Percentiles rank a stretch among this genome's conserved stretches.
These are phyloP conservation scores for Syzygium aqueum DNA, from an alignment of 345 rosid species.

Conservation along the genomic window DNA sequence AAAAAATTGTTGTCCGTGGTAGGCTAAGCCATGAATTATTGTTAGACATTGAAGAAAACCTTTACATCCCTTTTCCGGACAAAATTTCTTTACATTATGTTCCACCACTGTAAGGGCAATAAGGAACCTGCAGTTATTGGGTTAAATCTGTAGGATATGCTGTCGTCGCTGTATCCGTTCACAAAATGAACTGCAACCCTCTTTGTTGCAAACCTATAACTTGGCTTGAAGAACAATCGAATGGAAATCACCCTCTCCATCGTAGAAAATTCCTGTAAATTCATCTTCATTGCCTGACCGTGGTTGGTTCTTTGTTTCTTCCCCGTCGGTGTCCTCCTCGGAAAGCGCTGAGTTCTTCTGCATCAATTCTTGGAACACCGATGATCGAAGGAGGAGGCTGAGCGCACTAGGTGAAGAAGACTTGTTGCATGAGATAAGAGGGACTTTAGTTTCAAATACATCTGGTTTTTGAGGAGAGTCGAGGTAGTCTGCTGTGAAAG, in stretches of 20 bases:
- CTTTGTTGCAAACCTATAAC: constrained; percentile 18
- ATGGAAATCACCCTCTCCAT: constrained; percentile 22
- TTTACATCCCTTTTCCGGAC: background rate
- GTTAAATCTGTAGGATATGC: background rate
- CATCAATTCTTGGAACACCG: constrained; percentile 37
- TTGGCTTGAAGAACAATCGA: constrained; percentile 14
- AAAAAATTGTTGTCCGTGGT: background rate
- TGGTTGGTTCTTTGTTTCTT: constrained; percentile 18
- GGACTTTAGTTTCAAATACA: background rate
- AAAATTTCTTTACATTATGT: background rate
- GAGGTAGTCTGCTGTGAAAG: constrained; percentile 11
- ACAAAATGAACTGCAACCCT: constrained; percentile 15
- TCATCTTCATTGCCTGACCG: constrained; percentile 20
- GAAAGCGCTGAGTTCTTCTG: constrained; percentile 32
- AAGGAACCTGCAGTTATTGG: background rate
- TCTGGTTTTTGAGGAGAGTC: constrained; percentile 14
- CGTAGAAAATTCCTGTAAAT: constrained; percentile 21
- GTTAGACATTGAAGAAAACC: background rate
- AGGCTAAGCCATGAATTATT: background rate
- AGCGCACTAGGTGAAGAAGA: constrained; percentile 40
- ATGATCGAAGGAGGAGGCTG: constrained; percentile 42
- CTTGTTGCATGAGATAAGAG: constrained; percentile 11
- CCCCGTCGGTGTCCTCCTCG: constrained; percentile 24
- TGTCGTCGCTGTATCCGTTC: background rate
- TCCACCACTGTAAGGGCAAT: background rate